phyloP scores from a whole-genome alignment of 2,329 filamentous ascomycete genomes.

The Talaromyces sp. region DNA sequence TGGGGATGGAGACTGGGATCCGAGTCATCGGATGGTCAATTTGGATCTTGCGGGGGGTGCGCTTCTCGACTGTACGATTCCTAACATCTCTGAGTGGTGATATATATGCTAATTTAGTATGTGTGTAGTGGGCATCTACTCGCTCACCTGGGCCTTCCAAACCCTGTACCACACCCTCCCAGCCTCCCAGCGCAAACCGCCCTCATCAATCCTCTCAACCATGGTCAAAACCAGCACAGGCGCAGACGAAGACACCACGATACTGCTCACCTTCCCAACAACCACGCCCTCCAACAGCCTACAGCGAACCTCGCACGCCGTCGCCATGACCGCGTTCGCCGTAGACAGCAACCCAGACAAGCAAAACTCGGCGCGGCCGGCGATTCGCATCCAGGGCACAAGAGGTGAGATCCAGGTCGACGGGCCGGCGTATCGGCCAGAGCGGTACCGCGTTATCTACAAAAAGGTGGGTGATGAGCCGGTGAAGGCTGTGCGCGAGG shows the following conservation, averaged over 20 bases:
- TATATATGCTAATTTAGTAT: neutral
- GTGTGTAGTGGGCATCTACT: conserved; percentile 69
- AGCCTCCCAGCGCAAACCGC: conserved; percentile 57
- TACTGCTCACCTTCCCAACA: conserved; percentile 70
- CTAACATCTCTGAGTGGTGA: too few species aligned
- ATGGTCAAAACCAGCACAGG: conserved; percentile 71
- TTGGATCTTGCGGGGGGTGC: conserved; percentile 75
- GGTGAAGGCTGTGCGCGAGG: conserved; percentile 22
- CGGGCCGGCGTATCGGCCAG: conserved; percentile 65
- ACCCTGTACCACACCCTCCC: conserved; percentile 76
- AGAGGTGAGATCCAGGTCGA: conserved; percentile 77
- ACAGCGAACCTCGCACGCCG: conserved; percentile 56
- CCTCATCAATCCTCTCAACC: conserved; percentile 59
- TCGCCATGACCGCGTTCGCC: conserved; percentile 63
- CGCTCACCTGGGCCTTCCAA: conserved; percentile 87
- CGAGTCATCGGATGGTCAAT: conserved; percentile 75
- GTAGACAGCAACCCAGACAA: conserved; percentile 58
- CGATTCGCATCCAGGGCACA: conserved; percentile 74
- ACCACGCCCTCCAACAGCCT: conserved; percentile 38
- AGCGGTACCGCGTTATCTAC: conserved; percentile 59
- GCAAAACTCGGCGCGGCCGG: conserved; percentile 55
- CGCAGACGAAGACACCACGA: conserved; percentile 71
- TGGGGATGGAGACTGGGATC: conserved; percentile 55
- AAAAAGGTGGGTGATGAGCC: conserved; percentile 39
- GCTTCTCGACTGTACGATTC: conserved; percentile 59